A percentile compares a stretch with the other conserved stretches of the same genome.
phyloP scores from a whole-genome alignment of 805 yeast species.

The Tetrapisispora phaffii region DNA sequence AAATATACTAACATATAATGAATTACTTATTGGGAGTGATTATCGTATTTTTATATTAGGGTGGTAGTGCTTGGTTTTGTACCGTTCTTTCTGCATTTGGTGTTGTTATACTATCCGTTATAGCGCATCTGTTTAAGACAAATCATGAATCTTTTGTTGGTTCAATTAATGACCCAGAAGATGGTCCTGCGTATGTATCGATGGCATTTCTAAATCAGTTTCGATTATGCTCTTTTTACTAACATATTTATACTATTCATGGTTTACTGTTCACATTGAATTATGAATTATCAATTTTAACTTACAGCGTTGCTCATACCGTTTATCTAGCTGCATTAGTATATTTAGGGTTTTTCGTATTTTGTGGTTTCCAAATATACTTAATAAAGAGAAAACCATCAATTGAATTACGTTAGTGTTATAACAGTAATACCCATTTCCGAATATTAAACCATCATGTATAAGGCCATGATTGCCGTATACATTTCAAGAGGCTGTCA shows the following conservation, averaged over 20 bases:
- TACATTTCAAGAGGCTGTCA: neutral
- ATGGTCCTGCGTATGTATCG: slow-evolving; percentile 60
- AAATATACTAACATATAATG: neutral
- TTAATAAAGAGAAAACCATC: slow-evolving; percentile 54
- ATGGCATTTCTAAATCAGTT: neutral
- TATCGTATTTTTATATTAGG: slow-evolving; percentile 27
- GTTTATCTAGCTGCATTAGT: slow-evolving; percentile 83
- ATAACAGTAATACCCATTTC: neutral
- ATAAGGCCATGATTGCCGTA: neutral
- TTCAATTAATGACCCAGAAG: slow-evolving; percentile 79
- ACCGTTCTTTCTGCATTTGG: slow-evolving; percentile 90
- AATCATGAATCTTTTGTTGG: slow-evolving; percentile 92
- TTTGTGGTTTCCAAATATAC: slow-evolving; percentile 81
- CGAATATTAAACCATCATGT: neutral
- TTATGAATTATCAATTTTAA: neutral
- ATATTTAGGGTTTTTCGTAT: slow-evolving; percentile 67
- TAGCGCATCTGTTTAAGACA: slow-evolving; percentile 70
- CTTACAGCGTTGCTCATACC: slow-evolving; percentile 67
- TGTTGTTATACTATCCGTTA: slow-evolving; percentile 71
- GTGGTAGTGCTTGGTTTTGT: slow-evolving; percentile 91
- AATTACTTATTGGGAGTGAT: neutral
- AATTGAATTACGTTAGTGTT: slow-evolving; percentile 39
- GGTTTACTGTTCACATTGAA: neutral
- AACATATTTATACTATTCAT: neutral
- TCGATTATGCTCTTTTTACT: neutral